phyloP scores from a whole-genome alignment of 768 basidiomycete species.

The Suillus luteus region DNA sequence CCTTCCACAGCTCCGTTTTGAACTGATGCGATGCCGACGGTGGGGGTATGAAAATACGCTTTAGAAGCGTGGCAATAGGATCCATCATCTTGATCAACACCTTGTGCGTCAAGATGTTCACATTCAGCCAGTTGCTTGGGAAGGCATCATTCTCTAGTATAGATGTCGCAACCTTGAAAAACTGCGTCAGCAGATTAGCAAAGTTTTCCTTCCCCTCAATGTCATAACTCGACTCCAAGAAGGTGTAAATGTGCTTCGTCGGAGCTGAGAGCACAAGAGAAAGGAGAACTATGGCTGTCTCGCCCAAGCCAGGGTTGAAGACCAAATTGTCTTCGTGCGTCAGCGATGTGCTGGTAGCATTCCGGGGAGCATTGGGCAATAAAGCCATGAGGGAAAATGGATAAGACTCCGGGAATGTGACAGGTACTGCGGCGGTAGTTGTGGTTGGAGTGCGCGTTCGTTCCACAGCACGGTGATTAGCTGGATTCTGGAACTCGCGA shows the following conservation, averaged over 20 bases:
- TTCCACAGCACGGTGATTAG: conserved; percentile 69
- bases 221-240: conserved; percentile 78
- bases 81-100: conserved; percentile 89
- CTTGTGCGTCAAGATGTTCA: conserved; percentile 85
- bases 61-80: conserved; percentile 74
- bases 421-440: conserved; percentile 59
- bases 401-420: conserved; percentile 92
- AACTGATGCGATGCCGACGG: conserved; percentile 66
- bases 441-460: conserved; percentile 62
- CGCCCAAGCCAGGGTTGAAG: conserved; percentile 80
- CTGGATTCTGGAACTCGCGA: conserved; percentile 73
- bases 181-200: conserved; percentile 64
- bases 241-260: conserved; percentile 72
- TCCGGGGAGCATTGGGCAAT: conserved; percentile 55
- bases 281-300: conserved; percentile 83
- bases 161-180: conserved; percentile 80
- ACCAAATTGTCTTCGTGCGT: conserved; percentile 48
- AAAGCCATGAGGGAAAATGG: conserved; percentile 83
- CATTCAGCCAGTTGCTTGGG: conserved; percentile 88
- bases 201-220: conserved; percentile 89
- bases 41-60: conserved; percentile 77
- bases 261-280: conserved; percentile 82
- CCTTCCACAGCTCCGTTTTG: conserved; percentile 77
- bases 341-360: conserved; percentile 41
- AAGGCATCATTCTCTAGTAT: conserved; percentile 88